Percentiles rank a stretch among this genome's conserved stretches.
Evolutionary conservation across 768 basidiomycete species (phyloP).

Genomic region (Lentinula guzmanii): DNA sequence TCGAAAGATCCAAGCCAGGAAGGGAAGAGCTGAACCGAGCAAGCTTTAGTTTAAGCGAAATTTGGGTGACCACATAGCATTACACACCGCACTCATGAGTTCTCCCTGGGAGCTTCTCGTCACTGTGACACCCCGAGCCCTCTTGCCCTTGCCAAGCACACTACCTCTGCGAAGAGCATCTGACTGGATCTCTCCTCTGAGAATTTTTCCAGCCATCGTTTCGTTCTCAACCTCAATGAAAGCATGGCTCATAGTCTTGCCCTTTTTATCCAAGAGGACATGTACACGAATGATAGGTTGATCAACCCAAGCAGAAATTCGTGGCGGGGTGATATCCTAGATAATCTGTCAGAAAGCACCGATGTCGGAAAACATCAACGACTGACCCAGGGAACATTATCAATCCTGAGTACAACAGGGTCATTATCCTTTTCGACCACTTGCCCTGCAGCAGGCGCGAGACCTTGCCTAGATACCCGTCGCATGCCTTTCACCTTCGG

Average conservation of each 20-base stretch:
- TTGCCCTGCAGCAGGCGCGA: conserved; percentile 6
- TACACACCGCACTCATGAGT: conserved; percentile 70
- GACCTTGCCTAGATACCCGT: neutral
- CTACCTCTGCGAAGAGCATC: conserved; percentile 28
- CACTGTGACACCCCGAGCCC: conserved; percentile 80
- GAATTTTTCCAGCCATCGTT: conserved; percentile 56
- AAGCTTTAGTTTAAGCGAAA: neutral
- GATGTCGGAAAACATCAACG: neutral
- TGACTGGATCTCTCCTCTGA: conserved; percentile 41
- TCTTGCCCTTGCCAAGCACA: conserved; percentile 71
- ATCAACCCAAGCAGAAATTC: conserved; percentile 62
- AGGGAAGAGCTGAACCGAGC: conserved; percentile 59
- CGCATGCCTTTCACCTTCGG: conserved; percentile 1
- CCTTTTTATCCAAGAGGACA: conserved; percentile 73
- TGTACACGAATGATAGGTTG: conserved; percentile 69
- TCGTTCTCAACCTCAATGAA: conserved; percentile 69
- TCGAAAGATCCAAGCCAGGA: conserved; percentile 75
- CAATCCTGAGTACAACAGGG: conserved; percentile 68
- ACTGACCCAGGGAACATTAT: conserved; percentile 85
- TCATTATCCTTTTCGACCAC: conserved; percentile 22
- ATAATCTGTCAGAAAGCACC: neutral
- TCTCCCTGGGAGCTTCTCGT: conserved; percentile 78
- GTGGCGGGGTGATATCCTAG: conserved; percentile 80
- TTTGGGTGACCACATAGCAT: neutral
- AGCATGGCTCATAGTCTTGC: conserved; percentile 82